Conservation (phyloP, 257 asterid species). For the Capsicum chinense region DNA sequence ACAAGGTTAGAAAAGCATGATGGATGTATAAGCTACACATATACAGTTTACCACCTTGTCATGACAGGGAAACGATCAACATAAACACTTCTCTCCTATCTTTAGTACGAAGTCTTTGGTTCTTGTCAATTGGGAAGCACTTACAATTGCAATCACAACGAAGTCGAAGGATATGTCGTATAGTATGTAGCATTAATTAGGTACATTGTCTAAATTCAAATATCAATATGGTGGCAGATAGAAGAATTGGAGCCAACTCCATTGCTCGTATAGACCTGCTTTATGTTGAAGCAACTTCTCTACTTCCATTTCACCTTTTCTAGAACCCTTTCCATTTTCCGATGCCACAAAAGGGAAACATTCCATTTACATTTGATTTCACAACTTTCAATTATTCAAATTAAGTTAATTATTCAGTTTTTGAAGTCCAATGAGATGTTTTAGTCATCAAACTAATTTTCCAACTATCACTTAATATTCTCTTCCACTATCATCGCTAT, state of each 20-base stretch:
- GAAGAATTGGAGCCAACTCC: not conserved
- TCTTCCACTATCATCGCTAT: not conserved
- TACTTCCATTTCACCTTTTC: not conserved
- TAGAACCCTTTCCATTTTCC: not conserved
- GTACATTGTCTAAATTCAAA: not conserved
- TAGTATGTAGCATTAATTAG: not conserved
- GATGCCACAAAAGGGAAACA: not conserved
- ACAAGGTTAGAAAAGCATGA: constrained; percentile 20
- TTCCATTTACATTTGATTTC: not conserved
- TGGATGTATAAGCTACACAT: constrained; percentile 2
- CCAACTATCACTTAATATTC: not conserved
- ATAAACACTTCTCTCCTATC: constrained; percentile 3
- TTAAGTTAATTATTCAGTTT: not conserved
- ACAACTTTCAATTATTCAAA: not conserved
- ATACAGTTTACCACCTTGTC: not conserved
- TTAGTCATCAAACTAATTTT: not conserved
- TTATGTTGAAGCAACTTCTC: not conserved
- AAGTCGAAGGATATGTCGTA: not conserved
- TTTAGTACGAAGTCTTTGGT: not conserved
- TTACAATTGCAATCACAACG: not conserved
- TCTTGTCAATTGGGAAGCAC: not conserved
- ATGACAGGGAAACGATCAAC: not conserved
- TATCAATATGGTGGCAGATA: not conserved
- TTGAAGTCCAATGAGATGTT: not conserved
- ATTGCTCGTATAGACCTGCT: not conserved